Evolutionary conservation across 495 filamentous ascomycete genomes (phyloP).

Genomic region (Tuber aestivum): DNA sequence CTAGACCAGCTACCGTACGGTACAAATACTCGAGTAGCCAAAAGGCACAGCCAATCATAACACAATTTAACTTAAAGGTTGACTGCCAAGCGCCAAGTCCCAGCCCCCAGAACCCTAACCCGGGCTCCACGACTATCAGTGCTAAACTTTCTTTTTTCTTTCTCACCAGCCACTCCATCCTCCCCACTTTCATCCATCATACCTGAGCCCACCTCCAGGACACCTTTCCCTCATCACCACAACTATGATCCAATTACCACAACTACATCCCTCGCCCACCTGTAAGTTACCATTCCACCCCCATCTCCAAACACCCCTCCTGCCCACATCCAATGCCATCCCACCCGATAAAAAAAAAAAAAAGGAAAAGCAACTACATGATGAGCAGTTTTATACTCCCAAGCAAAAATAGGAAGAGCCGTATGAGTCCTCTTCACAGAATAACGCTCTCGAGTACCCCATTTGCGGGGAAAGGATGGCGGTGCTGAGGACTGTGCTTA

Average conservation of each 20-base stretch:
- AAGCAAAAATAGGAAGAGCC: conserved; percentile 44
- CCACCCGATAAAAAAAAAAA: neutral
- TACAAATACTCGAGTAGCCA: too few species aligned
- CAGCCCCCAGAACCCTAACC: neutral
- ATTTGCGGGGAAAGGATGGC: conserved; percentile 19
- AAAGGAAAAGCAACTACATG: conserved; percentile 31
- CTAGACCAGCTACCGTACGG: too few species aligned
- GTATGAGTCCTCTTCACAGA: conserved; percentile 36
- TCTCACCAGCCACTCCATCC: neutral
- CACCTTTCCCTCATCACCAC: neutral
- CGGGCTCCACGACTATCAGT: too few species aligned
- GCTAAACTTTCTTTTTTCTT: neutral
- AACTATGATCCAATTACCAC: neutral
- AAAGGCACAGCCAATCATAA: too few species aligned
- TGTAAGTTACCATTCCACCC: neutral
- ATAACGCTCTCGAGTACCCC: conserved; percentile 15
- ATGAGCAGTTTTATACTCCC: conserved; percentile 39
- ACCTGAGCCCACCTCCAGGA: neutral
- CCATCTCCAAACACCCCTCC: neutral
- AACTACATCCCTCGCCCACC: neutral
- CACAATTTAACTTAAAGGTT: too few species aligned
- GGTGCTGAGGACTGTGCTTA: conserved; percentile 39
- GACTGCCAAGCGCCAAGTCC: neutral
- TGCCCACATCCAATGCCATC: neutral
- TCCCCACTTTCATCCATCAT: neutral